Base-by-base conservation (phyloP, 495 filamentous ascomycete species). In the Physcia stellaris region DNA sequence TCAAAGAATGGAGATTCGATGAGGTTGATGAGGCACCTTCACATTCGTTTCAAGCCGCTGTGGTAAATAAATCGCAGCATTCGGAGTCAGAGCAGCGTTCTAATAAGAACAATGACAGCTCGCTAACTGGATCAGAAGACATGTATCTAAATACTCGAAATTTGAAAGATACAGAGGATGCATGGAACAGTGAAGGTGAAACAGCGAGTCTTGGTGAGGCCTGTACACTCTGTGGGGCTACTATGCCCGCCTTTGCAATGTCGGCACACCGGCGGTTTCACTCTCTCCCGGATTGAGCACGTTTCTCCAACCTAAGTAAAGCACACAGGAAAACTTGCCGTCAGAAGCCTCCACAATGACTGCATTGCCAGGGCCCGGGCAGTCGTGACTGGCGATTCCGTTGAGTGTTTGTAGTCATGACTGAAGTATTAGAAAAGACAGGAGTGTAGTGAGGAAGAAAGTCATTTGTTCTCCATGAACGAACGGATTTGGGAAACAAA, bases 231-330 rank as follows among this genome's bases (percentile, higher is more conserved):
- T 90, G 84, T 53, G 77, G 74, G 9, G 68, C 70, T 12, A 45
- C 57, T 4, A 75, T 90, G 39, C 84, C 84, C 0, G 43, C 60
- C 10, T 90, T 87, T 58, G 85, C 84, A 5, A 67, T 77, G 51
- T 45, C 64, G 15, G 84, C 84, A 3, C 85, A 93, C 57, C 58
- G 67, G 43, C 62, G 79, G 36, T 93, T 75, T 48, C 85, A 93
- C 59, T 49, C 46, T 1, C 47, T 41, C 24, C 43, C 36, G 16
- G 44, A 50, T 24, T 51, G 43, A 45, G 10, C 17, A 18, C 15
- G 9, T 7, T 9, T 34, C 32, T n/a, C n/a, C n/a, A n/a, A n/a
- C n/a, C n/a, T n/a, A n/a, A n/a, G n/a, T n/a, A n/a, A n/a, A n/a
- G n/a, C n/a, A n/a, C n/a, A n/a, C n/a, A n/a, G n/a, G n/a, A n/a